These are phyloP conservation scores for Nyctanthes arbortristis DNA, from an alignment of 257 asterid genomes.

Conservation along the genomic window DNA sequence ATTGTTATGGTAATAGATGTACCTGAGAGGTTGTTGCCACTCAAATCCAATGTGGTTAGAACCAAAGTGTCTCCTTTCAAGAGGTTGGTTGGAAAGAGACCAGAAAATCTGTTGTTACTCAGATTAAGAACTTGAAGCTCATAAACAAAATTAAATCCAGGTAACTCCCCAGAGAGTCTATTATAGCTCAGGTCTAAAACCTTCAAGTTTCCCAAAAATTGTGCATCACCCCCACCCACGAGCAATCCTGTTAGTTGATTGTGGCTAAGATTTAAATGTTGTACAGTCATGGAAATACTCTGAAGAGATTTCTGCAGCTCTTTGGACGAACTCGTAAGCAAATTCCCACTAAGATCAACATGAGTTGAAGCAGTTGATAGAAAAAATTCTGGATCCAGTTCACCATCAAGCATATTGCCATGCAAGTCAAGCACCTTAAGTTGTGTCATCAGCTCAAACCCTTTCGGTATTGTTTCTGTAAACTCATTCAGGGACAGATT, in stretches of 20 bases:
- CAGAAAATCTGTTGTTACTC: constrained; percentile 73
- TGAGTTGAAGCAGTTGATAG: constrained; percentile 66
- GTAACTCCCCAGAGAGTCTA: constrained; percentile 82
- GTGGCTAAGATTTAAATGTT: constrained; percentile 76
- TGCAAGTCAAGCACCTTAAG: constrained; percentile 81
- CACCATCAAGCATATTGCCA: constrained; percentile 81
- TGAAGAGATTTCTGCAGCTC: constrained; percentile 43
- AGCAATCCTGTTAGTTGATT: constrained; percentile 72
- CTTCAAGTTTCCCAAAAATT: constrained; percentile 66
- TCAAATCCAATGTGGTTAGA: constrained; percentile 76
- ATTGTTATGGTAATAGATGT: constrained; percentile 10
- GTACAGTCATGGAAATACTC: constrained; percentile 61
- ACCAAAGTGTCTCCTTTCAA: constrained; percentile 81
- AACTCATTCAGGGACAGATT: constrained; percentile 71
- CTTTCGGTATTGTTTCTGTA: constrained; percentile 65
- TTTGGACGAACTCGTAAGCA: constrained; percentile 47
- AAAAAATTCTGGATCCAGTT: constrained; percentile 62
- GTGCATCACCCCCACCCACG: constrained; percentile 58
- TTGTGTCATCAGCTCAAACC: constrained; percentile 67
- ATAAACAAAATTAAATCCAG: constrained; percentile 80
- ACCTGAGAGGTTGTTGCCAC: constrained; percentile 95
- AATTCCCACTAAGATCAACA: constrained; percentile 83
- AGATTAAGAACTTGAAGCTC: constrained; percentile 82
- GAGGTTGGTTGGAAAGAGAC: constrained; percentile 76
- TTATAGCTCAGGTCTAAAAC: constrained; percentile 91